phyloP scores from a whole-genome alignment of 768 basidiomycete species.

The Kwoniella dejecticola region DNA sequence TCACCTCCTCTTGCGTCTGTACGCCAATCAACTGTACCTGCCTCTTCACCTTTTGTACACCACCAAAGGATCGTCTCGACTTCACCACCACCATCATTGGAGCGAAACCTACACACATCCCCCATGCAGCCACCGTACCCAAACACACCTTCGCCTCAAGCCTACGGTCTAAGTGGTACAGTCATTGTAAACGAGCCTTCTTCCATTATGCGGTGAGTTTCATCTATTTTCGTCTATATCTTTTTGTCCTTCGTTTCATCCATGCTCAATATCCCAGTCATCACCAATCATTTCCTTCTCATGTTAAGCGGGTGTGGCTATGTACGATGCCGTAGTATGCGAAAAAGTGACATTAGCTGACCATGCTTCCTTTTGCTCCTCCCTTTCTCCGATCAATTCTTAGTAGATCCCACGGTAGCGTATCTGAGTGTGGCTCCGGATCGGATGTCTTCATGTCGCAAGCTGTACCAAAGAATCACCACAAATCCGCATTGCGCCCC shows the following conservation, averaged over 20 bases:
- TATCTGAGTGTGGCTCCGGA: conserved; percentile 23
- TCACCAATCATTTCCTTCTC: not conserved
- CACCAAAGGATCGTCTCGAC: conserved; percentile 12
- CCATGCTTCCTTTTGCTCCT: conserved; percentile 1
- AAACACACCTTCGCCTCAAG: conserved; percentile 40
- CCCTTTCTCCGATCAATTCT: conserved; percentile 11
- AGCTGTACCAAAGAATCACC: conserved; percentile 11
- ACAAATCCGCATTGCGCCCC: conserved; percentile 28
- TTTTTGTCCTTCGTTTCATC: conserved; percentile 11
- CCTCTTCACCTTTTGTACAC: conserved; percentile 9
- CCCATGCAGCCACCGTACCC: conserved; percentile 34
- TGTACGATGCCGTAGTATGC: not conserved
- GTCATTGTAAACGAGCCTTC: conserved; percentile 30
- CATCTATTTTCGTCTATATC: conserved; percentile 9
- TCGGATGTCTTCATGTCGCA: conserved; percentile 36
- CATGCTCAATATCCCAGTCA: conserved; percentile 5
- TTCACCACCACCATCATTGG: conserved; percentile 15
- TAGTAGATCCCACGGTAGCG: conserved; percentile 11
- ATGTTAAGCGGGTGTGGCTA: too few relatives aligned
- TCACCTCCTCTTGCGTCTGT: not conserved
- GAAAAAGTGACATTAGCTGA: conserved; percentile 11
- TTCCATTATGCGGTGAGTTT: conserved; percentile 33
- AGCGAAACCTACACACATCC: conserved; percentile 8
- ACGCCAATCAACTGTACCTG: not conserved
- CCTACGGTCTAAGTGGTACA: conserved; percentile 38